These are phyloP conservation scores for Halenospora varia DNA, from an alignment of 495 filamentous ascomycete genomes.

Conservation along the genomic window DNA sequence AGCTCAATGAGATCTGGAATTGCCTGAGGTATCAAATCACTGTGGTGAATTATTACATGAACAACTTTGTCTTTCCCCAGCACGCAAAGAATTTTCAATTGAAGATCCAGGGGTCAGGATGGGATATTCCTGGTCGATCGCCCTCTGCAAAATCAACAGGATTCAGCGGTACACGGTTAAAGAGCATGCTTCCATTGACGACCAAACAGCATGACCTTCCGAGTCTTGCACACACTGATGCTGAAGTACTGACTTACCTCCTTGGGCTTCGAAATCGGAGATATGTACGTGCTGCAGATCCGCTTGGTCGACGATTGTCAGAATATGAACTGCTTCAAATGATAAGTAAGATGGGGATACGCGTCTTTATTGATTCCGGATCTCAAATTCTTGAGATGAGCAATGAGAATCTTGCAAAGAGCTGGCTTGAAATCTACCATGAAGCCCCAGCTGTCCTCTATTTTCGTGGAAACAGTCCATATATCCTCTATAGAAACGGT, in stretches of 20 bases:
- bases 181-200: slow-evolving; percentile 43
- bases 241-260: slow-evolving; percentile 49
- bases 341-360: slow-evolving; percentile 29
- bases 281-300: slow-evolving; percentile 33
- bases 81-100: slow-evolving; percentile 49
- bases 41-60: slow-evolving; percentile 48
- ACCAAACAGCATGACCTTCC: slow-evolving; percentile 49
- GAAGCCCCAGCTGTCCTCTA: slow-evolving; percentile 40
- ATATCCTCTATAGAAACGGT: slow-evolving; percentile 42
- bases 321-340: slow-evolving; percentile 34
- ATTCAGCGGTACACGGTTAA: slow-evolving; percentile 51
- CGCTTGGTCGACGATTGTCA: slow-evolving; percentile 25
- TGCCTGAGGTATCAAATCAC: slow-evolving; percentile 31
- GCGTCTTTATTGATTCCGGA: slow-evolving; percentile 48
- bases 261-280: slow-evolving; percentile 38
- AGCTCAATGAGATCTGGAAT: slow-evolving; percentile 39
- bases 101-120: slow-evolving; percentile 49
- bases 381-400: slow-evolving; percentile 46
- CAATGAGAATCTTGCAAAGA: slow-evolving; percentile 35
- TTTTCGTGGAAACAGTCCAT: slow-evolving; percentile 42
- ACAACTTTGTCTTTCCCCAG: slow-evolving; percentile 49
- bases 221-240: slow-evolving; percentile 43
- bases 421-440: slow-evolving; percentile 40
- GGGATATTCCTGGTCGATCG: slow-evolving; percentile 44
- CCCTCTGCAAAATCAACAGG: slow-evolving; percentile 37